These are phyloP conservation scores for Eutrema heterophyllum DNA, from an alignment of 345 rosid species.

Conservation along the genomic window DNA sequence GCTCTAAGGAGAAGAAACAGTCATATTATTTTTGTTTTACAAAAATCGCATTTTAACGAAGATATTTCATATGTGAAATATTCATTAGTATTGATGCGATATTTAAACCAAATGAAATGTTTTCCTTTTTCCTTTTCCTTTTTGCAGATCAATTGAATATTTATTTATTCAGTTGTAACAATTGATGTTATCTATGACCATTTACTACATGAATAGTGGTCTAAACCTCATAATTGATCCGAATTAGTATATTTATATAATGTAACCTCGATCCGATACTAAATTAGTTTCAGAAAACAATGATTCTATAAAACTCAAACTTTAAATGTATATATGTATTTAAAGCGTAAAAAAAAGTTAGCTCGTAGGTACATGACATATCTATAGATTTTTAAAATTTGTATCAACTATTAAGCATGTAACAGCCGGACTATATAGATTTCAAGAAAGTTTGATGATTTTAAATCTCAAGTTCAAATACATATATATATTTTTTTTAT, in stretches of 20 bases:
- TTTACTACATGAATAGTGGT: neutral
- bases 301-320: neutral
- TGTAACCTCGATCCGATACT: too few species aligned
- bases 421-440: neutral
- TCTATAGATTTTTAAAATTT: too few species aligned
- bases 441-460: too few species aligned
- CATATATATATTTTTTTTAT: too few species aligned
- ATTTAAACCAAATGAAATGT: neutral
- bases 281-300: too few species aligned
- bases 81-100: neutral
- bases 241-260: neutral
- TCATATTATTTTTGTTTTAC: neutral
- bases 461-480: neutral
- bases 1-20: neutral
- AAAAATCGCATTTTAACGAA: neutral
- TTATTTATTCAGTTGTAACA: neutral
- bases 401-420: neutral
- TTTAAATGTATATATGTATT: neutral
- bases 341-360: too few species aligned
- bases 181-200: neutral
- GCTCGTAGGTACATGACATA: too few species aligned
- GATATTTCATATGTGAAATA: neutral
- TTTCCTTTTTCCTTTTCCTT: neutral
- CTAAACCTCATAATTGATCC: neutral
- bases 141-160: neutral